A percentile compares a stretch with the other conserved stretches of the same genome.
Conservation (phyloP, 768 basidiomycete species). For the Xanthoconium stramineum region DNA sequence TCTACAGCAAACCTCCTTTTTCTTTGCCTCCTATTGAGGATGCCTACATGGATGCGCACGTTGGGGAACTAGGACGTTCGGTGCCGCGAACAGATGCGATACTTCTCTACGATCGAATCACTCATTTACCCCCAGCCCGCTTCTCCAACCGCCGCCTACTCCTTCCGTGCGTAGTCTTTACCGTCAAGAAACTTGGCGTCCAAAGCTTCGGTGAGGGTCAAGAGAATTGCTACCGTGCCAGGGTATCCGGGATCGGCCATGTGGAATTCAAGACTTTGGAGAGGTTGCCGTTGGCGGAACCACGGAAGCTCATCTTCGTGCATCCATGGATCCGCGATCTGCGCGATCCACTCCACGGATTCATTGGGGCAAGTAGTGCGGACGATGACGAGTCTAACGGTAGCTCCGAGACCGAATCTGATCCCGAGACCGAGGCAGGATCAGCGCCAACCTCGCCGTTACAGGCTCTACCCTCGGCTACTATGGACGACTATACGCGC, state of each 20-base stretch:
- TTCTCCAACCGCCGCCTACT: neutral
- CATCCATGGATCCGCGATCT: constrained; percentile 10
- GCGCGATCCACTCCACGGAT: neutral
- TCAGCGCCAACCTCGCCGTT: neutral
- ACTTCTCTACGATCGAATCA: neutral
- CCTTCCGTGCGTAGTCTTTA: constrained; percentile 4
- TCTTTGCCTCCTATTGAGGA: neutral
- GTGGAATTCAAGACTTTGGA: neutral
- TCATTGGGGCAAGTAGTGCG: neutral
- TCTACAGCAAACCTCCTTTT: neutral
- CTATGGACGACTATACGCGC: neutral
- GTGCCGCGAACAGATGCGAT: neutral
- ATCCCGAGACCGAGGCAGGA: neutral
- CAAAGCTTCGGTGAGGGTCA: neutral
- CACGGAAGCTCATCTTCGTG: neutral
- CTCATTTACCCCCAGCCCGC: neutral
- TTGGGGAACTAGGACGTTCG: neutral
- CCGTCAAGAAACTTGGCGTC: neutral
- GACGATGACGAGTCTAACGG: neutral
- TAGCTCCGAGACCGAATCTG: neutral
- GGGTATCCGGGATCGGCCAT: neutral
- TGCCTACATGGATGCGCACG: neutral
- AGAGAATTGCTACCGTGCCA: neutral
- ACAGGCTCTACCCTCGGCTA: neutral
- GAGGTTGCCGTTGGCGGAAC: neutral